Percentiles rank a stretch among this genome's conserved stretches.
phyloP scores from a whole-genome alignment of 1,284 basidiomycete species.

The Boletus subluridellus region DNA sequence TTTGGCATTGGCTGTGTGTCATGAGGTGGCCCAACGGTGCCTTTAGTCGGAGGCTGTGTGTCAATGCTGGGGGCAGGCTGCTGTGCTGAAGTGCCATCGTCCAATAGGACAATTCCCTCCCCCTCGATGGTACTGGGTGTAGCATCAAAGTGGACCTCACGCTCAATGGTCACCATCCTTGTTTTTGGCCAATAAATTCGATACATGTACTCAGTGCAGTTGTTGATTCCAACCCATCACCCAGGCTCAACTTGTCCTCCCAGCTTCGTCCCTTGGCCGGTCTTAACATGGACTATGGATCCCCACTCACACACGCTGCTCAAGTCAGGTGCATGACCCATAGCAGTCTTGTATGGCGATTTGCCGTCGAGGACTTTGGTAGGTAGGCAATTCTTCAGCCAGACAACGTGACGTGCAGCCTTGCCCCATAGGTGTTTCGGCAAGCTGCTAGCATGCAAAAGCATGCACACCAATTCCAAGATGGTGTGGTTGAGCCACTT shows the following conservation, averaged over 20 bases:
- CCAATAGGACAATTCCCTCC: neutral
- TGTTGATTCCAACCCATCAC: no score
- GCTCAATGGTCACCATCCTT: rapidly evolving
- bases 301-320: neutral
- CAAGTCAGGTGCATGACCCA: neutral
- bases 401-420: neutral
- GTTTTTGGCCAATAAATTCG: neutral
- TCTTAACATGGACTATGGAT: no score
- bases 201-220: no score
- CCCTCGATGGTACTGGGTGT: neutral
- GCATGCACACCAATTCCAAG: no score
- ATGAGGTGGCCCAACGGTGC: no score
- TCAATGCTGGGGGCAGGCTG: neutral
- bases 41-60: neutral
- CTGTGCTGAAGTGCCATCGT: neutral
- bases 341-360: neutral
- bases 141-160: neutral
- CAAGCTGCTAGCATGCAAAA: no score
- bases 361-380: neutral
- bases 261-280: no score
- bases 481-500: neutral
- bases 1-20: no score
- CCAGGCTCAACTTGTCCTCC: no score
- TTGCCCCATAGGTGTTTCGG: neutral
- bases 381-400: neutral